phyloP scores from a whole-genome alignment of 2,329 filamentous ascomycete species.

The Arthrobotrys entomopaga region DNA sequence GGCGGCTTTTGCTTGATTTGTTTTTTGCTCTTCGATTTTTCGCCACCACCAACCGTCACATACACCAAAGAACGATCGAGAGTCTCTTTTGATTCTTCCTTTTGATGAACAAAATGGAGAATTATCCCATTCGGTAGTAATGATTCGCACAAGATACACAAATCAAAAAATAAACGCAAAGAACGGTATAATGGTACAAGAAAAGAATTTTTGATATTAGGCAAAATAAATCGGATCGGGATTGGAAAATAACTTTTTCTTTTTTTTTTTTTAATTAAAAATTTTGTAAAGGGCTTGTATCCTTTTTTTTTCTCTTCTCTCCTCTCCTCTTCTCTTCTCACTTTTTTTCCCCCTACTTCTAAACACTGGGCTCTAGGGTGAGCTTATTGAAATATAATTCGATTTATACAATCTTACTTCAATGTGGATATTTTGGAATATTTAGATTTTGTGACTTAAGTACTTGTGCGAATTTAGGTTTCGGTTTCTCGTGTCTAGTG shows the following conservation, averaged over 20 bases:
- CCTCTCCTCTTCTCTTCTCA: neutral
- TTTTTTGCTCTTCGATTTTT: slow-evolving; percentile 5
- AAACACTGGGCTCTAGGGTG: too few species aligned
- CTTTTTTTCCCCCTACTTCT: neutral
- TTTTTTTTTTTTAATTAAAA: too few species aligned
- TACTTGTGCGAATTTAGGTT: too few species aligned
- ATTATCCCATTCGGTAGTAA: slow-evolving; percentile 17
- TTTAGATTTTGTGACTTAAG: too few species aligned
- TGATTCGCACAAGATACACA: slow-evolving; percentile 20
- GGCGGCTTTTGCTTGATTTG: slow-evolving; percentile 20
- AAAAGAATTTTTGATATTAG: neutral
- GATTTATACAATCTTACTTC: too few species aligned
- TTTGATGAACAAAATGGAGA: neutral
- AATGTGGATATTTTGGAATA: too few species aligned
- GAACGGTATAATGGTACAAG: slow-evolving; percentile 2
- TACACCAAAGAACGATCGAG: slow-evolving; percentile 10
- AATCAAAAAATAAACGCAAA: slow-evolving; percentile 10
- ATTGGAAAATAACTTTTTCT: neutral
- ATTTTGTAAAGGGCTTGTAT: slow-evolving; percentile 3
- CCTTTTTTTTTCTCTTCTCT: slow-evolving; percentile 1
- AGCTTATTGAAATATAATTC: too few species aligned
- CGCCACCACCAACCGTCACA: too few species aligned
- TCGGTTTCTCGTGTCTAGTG: too few species aligned
- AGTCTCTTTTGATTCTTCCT: slow-evolving; percentile 21
- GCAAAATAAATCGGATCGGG: neutral